Conservation (phyloP, 2,329 filamentous ascomycete genomes). For the Trichoderma sp. region DNA sequence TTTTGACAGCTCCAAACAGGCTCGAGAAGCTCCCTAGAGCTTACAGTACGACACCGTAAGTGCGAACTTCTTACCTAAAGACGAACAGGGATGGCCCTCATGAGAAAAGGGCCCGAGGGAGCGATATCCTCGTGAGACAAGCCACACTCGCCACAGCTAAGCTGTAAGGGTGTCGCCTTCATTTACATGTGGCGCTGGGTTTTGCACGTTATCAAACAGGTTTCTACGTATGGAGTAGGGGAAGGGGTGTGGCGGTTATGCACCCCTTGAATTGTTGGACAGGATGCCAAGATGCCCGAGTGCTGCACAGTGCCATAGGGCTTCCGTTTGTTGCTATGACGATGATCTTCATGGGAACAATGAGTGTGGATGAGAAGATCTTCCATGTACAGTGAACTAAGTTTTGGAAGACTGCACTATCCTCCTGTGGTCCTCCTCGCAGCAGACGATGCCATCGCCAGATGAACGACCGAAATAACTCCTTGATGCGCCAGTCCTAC, state of each 20-base stretch:
- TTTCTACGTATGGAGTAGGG: slow-evolving; percentile 12
- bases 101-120: slow-evolving; percentile 4
- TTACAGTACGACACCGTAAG: background rate
- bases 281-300: no score
- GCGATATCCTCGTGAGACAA: slow-evolving; percentile 9
- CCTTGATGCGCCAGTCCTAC: background rate
- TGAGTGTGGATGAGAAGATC: no score
- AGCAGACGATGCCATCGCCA: slow-evolving; percentile 16
- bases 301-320: no score
- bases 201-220: slow-evolving; percentile 12
- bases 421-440: background rate
- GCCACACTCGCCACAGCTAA: slow-evolving; percentile 24
- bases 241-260: slow-evolving; percentile 15
- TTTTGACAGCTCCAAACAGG: background rate
- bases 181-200: slow-evolving; percentile 21
- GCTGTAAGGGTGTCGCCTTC: slow-evolving; percentile 17
- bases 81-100: slow-evolving; percentile 5
- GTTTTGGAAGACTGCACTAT: background rate
- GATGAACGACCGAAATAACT: slow-evolving; percentile 6
- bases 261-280: slow-evolving; percentile 2
- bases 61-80: background rate
- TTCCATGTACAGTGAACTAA: no score
- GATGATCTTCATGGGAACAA: background rate
- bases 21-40: background rate
- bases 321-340: background rate